Percentiles rank a stretch among this genome's conserved stretches.
Conservation (phyloP, 257 asterid genomes). For the Przewalskia tangutica region DNA sequence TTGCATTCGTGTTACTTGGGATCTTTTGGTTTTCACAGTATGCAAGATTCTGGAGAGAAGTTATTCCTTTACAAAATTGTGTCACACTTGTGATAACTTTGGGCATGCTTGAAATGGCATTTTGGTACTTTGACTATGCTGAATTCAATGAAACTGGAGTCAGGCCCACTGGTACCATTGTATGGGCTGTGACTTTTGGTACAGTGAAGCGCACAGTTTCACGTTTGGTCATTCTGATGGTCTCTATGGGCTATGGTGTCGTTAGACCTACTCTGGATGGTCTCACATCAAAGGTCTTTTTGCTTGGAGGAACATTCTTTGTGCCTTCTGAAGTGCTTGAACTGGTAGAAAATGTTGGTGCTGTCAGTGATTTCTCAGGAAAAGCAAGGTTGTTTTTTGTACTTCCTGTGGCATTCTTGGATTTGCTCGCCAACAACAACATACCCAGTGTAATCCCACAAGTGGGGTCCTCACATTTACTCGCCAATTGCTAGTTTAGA, state of each 20-base stretch:
- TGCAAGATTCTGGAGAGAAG: slow-evolving; percentile 87
- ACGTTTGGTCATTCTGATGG: slow-evolving; percentile 65
- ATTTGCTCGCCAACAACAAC: not conserved
- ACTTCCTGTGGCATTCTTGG: slow-evolving; percentile 89
- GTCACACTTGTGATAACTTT: slow-evolving; percentile 80
- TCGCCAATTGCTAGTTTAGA: not conserved
- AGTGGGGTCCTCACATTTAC: too few relatives aligned
- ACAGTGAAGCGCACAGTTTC: slow-evolving; percentile 81
- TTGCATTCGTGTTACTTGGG: slow-evolving; percentile 75
- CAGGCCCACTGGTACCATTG: slow-evolving; percentile 78
- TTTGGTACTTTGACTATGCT: slow-evolving; percentile 94
- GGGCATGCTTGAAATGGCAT: slow-evolving; percentile 90
- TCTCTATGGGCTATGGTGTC: slow-evolving; percentile 97
- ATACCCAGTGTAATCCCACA: too few relatives aligned
- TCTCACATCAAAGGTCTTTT: slow-evolving; percentile 77
- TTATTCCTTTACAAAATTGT: slow-evolving; percentile 79
- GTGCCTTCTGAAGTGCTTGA: slow-evolving; percentile 83
- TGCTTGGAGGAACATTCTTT: slow-evolving; percentile 89
- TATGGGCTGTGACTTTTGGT: slow-evolving; percentile 96
- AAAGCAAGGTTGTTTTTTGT: slow-evolving; percentile 77
- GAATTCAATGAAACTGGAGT: slow-evolving; percentile 82
- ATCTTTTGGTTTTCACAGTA: slow-evolving; percentile 93
- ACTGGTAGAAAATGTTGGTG: slow-evolving; percentile 80
- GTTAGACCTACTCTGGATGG: slow-evolving; percentile 96
- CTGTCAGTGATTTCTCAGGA: slow-evolving; percentile 86